These are phyloP conservation scores for Annona cherimola DNA, from an alignment of 164 flowering plant genomes.

Conservation along the genomic window DNA sequence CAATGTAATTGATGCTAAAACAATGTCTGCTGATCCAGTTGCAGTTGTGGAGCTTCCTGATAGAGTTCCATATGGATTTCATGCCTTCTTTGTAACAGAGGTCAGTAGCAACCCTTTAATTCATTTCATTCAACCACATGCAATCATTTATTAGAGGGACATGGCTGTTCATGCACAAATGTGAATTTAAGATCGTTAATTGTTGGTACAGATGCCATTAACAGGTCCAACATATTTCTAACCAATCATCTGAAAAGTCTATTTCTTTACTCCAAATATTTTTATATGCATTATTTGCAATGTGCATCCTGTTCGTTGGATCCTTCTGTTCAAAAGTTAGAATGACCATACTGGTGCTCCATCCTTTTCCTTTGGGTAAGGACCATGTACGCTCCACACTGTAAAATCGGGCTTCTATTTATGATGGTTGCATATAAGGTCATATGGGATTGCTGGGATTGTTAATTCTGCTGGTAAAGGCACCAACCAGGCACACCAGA, in stretches of 20 bases:
- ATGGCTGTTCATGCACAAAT: neutral
- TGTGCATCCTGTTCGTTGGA: no score
- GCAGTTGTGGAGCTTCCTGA: slow-evolving; percentile 86
- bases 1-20: slow-evolving; percentile 83
- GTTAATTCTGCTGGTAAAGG: no score
- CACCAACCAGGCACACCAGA: neutral
- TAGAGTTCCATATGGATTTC: slow-evolving; percentile 93
- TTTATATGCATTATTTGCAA: no score
- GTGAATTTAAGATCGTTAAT: neutral
- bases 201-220: neutral
- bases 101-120: slow-evolving; percentile 31
- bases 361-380: no score
- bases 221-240: neutral
- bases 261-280: neutral
- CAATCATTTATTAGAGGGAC: no score
- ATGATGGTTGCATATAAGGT: no score
- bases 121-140: neutral
- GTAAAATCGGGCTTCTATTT: no score
- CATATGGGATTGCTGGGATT: no score
- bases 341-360: no score
- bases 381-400: no score
- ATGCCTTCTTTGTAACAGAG: slow-evolving; percentile 95
- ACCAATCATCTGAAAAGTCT: neutral
- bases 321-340: no score
- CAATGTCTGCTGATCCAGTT: slow-evolving; percentile 92